A percentile compares a stretch with the other conserved stretches of the same genome.
These are phyloP conservation scores for Paramarasmius palmivorus DNA, from an alignment of 1,284 basidiomycete species.

Conservation along the genomic window DNA sequence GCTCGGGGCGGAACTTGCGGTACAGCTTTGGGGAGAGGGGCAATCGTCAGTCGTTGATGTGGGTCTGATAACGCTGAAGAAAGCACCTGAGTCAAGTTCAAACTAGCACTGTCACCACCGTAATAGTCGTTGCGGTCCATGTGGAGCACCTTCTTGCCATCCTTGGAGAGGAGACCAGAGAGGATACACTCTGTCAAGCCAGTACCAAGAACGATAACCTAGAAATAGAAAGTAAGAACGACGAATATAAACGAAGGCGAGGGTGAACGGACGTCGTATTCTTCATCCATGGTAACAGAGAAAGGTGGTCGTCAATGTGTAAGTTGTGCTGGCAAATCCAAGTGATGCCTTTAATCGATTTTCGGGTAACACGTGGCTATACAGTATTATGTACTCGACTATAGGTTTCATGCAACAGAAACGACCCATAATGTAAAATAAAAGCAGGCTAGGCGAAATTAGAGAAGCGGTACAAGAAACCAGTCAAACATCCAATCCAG, in stretches of 20 bases:
- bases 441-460: too few relatives aligned
- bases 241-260: constrained; percentile 13
- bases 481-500: neutral
- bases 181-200: constrained; percentile 98
- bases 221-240: constrained; percentile 13
- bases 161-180: constrained; percentile 94
- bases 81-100: constrained; percentile 93
- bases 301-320: constrained; percentile 5
- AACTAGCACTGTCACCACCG: constrained; percentile 94
- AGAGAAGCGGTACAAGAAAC: neutral
- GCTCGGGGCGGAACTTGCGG: constrained; percentile 88
- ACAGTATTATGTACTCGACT: neutral
- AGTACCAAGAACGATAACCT: constrained; percentile 95
- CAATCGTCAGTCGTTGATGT: constrained; percentile 20
- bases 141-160: constrained; percentile 99
- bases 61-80: constrained; percentile 6
- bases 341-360: constrained; percentile 4
- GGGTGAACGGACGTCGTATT: constrained; percentile 68
- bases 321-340: constrained; percentile 18
- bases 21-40: constrained; percentile 68
- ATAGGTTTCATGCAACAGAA: neutral
- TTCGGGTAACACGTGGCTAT: constrained; percentile 3
- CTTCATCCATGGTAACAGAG: constrained; percentile 76
- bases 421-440: too few relatives aligned
- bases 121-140: constrained; percentile 99